A percentile compares a stretch with the other conserved stretches of the same genome.
Evolutionary conservation across 768 basidiomycete genomes (phyloP).

Genomic region (Lanmaoa rubissima): DNA sequence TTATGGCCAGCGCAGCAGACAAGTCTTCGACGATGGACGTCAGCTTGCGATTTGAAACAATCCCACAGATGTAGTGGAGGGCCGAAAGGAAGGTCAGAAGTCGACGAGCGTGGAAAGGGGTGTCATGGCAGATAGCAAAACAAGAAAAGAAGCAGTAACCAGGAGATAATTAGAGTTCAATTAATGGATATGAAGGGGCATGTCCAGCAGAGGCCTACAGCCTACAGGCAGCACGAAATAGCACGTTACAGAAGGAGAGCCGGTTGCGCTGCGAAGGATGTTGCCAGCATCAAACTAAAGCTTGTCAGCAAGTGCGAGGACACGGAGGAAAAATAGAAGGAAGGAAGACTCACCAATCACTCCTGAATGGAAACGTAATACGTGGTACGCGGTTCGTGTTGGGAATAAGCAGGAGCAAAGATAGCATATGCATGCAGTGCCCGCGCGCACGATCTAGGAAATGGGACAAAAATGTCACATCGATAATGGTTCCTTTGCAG

Average conservation of each 20-base stretch:
- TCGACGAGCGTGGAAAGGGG: conserved; percentile 5
- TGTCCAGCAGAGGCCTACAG: conserved; percentile 7
- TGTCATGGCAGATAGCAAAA: background rate
- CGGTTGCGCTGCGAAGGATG: background rate
- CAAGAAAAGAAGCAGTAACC: background rate
- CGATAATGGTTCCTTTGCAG: conserved; percentile 15
- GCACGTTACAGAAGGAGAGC: conserved; percentile 4
- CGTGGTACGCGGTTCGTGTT: conserved; percentile 5
- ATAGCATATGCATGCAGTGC: conserved; percentile 24
- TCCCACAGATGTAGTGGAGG: conserved; percentile 2
- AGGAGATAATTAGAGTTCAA: conserved; percentile 24
- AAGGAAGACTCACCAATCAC: conserved; percentile 10
- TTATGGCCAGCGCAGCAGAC: background rate
- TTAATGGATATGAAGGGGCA: conserved; percentile 25
- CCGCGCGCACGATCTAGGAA: conserved; percentile 10
- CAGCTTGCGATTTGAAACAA: conserved; percentile 3
- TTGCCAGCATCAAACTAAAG: conserved; percentile 19
- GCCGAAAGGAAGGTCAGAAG: conserved; percentile 2
- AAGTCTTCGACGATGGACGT: background rate
- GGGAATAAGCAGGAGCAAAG: conserved; percentile 22
- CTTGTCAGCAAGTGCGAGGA: conserved; percentile 8
- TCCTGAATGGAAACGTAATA: conserved; percentile 26
- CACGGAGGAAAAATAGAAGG: conserved; percentile 12
- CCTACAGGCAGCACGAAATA: conserved; percentile 3
- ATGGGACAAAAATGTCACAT: conserved; percentile 15